Evolutionary conservation across 345 rosid species (phyloP).

Genomic region (Linum trigynum): DNA sequence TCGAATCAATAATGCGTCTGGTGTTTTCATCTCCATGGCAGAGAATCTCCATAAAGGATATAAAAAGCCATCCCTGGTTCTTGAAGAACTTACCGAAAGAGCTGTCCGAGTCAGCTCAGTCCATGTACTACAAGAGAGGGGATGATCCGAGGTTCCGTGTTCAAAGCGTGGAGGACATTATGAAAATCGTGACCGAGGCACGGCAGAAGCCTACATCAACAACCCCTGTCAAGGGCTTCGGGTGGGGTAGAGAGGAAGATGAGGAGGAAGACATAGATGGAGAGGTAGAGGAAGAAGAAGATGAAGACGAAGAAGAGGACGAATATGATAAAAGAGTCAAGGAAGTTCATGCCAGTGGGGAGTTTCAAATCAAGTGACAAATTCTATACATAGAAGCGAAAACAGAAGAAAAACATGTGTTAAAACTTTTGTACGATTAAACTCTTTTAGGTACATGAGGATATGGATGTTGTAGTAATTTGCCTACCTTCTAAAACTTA

Average conservation of each 20-base stretch:
- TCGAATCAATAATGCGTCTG: neutral
- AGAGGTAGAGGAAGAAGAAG: constrained; percentile 49
- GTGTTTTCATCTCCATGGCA: neutral
- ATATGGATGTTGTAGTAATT: neutral
- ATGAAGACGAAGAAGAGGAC: constrained; percentile 56
- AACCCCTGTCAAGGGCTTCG: constrained; percentile 45
- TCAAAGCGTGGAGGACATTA: neutral
- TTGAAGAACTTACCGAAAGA: neutral
- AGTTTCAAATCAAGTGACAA: constrained; percentile 39
- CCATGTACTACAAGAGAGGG: constrained; percentile 35
- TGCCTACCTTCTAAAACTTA: neutral
- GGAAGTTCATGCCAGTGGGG: constrained; percentile 85
- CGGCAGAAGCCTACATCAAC: constrained; percentile 30
- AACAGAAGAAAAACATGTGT: neutral
- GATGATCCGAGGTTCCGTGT: neutral
- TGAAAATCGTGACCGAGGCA: neutral
- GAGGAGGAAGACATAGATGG: constrained; percentile 53
- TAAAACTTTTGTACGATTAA: neutral
- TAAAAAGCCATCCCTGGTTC: neutral
- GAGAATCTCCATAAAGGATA: neutral
- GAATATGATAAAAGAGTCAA: constrained; percentile 85
- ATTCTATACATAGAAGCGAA: neutral
- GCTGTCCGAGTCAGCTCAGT: constrained; percentile 56
- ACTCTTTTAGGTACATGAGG: neutral
- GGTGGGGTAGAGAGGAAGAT: constrained; percentile 58